Conservation (phyloP, 306 rosid species). For the Vigna hirtella region DNA sequence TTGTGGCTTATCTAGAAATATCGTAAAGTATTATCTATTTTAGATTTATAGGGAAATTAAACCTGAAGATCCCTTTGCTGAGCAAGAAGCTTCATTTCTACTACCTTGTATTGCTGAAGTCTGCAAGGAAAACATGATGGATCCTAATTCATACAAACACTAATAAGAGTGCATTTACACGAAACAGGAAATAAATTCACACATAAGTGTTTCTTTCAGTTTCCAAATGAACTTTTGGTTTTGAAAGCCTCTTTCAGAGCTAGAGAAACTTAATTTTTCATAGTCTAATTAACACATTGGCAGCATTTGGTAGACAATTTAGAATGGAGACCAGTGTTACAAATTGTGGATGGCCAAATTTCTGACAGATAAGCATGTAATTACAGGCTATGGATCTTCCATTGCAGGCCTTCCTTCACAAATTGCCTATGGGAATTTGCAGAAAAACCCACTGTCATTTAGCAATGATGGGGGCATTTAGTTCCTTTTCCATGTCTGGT, state of each 20-base stretch:
- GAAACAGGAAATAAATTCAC: neutral
- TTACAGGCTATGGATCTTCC: neutral
- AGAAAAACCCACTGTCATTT: neutral
- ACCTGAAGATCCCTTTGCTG: constrained; percentile 98
- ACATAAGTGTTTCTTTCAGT: neutral
- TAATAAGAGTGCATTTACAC: neutral
- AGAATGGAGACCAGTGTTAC: neutral
- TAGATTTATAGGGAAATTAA: constrained; percentile 18
- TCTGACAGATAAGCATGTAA: neutral
- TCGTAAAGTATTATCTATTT: neutral
- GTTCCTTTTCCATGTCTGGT: neutral
- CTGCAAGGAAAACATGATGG: constrained; percentile 53
- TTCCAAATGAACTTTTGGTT: constrained; percentile 1
- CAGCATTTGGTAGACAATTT: neutral
- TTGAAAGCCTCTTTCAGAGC: neutral
- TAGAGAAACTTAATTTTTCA: neutral
- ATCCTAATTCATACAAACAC: constrained; percentile 15
- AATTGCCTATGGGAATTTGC: neutral
- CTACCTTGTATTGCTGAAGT: constrained; percentile 95
- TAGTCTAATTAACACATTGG: neutral
- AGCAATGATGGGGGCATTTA: neutral
- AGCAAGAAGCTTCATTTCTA: constrained; percentile 98
- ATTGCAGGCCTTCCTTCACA: neutral
- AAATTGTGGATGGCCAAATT: neutral
- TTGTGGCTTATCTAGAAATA: neutral